Conservation (phyloP, 129 eudicot species). For the Chrysanthemum makinoi region DNA sequence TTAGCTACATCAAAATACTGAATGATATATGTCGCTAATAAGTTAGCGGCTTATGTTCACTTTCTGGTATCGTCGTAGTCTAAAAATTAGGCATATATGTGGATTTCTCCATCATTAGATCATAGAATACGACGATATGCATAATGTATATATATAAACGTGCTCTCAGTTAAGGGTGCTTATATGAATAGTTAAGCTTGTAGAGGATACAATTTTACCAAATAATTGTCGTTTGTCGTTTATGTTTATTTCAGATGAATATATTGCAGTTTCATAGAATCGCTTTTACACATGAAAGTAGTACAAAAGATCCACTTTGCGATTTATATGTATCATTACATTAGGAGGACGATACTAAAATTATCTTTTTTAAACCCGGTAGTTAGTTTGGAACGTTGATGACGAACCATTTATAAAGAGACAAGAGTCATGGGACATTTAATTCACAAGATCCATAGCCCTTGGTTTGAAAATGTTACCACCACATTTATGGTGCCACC, state of each 20-base stretch:
- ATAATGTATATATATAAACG: too few species aligned
- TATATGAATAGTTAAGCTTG: too few species aligned
- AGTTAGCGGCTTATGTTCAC: too few species aligned
- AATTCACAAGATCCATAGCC: conserved; percentile 15
- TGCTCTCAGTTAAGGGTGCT: too few species aligned
- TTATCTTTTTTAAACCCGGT: not conserved
- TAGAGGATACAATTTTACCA: too few species aligned
- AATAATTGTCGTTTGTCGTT: not conserved
- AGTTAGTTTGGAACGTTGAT: conserved; percentile 16
- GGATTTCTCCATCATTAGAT: too few species aligned
- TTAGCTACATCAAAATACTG: too few species aligned
- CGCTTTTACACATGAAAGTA: not conserved
- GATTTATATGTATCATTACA: conserved; percentile 9
- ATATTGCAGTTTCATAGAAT: not conserved
- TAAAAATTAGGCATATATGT: too few species aligned
- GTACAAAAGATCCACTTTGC: not conserved
- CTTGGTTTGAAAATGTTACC: conserved; percentile 27
- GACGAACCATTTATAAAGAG: conserved; percentile 19
- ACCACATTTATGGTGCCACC: conserved; percentile 29
- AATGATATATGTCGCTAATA: too few species aligned
- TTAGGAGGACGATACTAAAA: not conserved
- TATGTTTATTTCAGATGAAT: not conserved
- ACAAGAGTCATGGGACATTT: conserved; percentile 32
- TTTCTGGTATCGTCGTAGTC: too few species aligned
- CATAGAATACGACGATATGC: too few species aligned